phyloP scores from a whole-genome alignment of 2,329 filamentous ascomycete species.

The Trichoderma pleuroti region DNA sequence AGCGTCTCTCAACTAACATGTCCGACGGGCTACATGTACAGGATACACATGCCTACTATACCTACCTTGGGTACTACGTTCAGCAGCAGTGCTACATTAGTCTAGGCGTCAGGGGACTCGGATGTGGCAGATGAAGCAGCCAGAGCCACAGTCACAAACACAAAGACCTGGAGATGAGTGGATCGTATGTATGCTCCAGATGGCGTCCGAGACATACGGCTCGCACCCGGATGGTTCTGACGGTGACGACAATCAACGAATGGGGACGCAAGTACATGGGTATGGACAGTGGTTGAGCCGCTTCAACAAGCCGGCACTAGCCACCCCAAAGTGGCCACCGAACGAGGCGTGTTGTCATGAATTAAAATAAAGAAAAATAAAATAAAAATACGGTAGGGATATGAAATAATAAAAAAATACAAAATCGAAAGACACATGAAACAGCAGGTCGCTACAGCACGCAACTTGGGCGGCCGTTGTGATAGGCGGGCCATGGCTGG shows the following conservation, averaged over 20 bases:
- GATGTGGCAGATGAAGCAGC: background rate
- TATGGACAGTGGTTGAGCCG: background rate
- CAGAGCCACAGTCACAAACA: background rate
- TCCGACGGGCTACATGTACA: background rate
- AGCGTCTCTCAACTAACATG: background rate
- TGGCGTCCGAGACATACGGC: background rate
- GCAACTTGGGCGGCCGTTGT: background rate
- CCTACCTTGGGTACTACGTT: too few relatives aligned
- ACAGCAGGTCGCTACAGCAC: background rate
- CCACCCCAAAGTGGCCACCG: background rate
- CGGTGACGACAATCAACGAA: background rate
- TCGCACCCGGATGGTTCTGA: background rate
- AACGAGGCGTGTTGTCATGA: background rate
- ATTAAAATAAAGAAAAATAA: background rate
- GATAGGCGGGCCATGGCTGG: conserved; percentile 1
- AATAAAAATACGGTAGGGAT: too few relatives aligned
- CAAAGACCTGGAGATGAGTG: background rate
- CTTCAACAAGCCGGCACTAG: background rate
- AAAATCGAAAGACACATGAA: background rate
- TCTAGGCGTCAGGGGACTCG: background rate
- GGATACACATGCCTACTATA: too few relatives aligned
- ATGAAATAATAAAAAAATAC: background rate
- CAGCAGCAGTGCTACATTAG: background rate
- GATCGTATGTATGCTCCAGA: background rate
- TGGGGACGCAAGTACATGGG: background rate